Evolutionary conservation across 192 early-diverging fungal species (phyloP).

Genomic region (Linnemannia elongata): DNA sequence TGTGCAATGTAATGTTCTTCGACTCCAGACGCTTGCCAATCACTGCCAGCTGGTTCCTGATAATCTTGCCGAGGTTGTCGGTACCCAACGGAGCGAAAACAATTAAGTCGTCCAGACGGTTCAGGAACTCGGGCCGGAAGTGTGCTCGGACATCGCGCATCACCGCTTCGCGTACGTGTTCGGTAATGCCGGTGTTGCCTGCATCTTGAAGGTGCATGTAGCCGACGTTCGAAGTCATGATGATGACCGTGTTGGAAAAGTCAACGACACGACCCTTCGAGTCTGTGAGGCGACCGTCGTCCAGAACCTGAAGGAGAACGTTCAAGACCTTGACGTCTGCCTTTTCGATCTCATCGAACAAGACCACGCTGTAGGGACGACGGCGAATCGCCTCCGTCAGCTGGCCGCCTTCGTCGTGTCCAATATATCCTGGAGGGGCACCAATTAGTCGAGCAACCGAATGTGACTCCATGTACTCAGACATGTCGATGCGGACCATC

Average conservation of each 20-base stretch:
- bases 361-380: constrained; percentile 92
- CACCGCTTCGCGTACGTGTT: constrained; percentile 66
- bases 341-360: constrained; percentile 99
- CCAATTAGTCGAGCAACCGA: constrained; percentile 93
- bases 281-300: constrained; percentile 96
- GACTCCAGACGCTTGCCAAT: constrained; percentile 74
- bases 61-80: constrained; percentile 77
- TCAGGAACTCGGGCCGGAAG: constrained; percentile 96
- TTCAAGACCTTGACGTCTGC: constrained; percentile 89
- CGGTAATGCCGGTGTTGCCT: constrained; percentile 52
- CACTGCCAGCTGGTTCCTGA: constrained; percentile 75
- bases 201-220: constrained; percentile 56
- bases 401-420: constrained; percentile 96
- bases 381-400: constrained; percentile 94
- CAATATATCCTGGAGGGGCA: constrained; percentile 96
- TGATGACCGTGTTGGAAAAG: constrained; percentile 96
- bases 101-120: constrained; percentile 96
- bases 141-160: constrained; percentile 84
- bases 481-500: constrained; percentile 98
- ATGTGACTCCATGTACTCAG: constrained; percentile 96
- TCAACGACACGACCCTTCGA: constrained; percentile 91
- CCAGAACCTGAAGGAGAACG: constrained; percentile 86
- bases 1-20: constrained; percentile 79
- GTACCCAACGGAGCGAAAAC: constrained; percentile 83
- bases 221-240: constrained; percentile 95